Conservation (phyloP, 192 early-diverging fungal species). For the Phlyctochytrium bullatum region DNA sequence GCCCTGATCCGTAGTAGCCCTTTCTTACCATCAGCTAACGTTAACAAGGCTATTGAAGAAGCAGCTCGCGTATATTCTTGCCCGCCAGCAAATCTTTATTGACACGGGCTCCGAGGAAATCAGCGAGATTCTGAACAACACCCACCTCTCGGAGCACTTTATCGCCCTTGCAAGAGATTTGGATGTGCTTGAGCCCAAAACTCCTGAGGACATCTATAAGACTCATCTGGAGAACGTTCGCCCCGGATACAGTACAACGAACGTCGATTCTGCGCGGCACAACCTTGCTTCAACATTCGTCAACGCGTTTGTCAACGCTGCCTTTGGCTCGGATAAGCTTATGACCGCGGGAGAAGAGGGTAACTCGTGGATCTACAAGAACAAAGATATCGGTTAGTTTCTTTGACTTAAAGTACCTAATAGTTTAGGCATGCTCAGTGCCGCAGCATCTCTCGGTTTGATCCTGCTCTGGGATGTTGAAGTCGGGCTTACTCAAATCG, state of each 20-base stretch:
- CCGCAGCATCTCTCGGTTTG: conserved; percentile 89
- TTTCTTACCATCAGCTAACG: neutral
- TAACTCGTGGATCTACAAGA: conserved; percentile 93
- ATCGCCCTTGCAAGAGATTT: conserved; percentile 86
- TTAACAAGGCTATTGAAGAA: conserved; percentile 72
- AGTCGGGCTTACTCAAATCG: conserved; percentile 83
- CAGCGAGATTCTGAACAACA: conserved; percentile 86
- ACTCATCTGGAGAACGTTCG: conserved; percentile 87
- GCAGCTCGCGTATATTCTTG: conserved; percentile 93
- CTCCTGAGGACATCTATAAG: conserved; percentile 99
- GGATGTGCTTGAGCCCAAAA: conserved; percentile 92
- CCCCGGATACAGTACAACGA: conserved; percentile 56
- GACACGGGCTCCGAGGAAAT: conserved; percentile 80
- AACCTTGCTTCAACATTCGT: conserved; percentile 98
- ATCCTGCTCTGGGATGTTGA: conserved; percentile 96
- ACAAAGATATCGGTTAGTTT: conserved; percentile 82
- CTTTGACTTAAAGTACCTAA: neutral
- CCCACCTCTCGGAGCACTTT: conserved; percentile 83
- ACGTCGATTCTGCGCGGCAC: conserved; percentile 90
- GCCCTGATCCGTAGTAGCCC: conserved; percentile 63
- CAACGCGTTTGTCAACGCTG: conserved; percentile 98
- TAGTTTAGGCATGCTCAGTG: conserved; percentile 81
- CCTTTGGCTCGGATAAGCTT: conserved; percentile 93
- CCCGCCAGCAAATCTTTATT: conserved; percentile 79
- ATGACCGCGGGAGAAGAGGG: conserved; percentile 68